Conservation (phyloP, 176 grass and related monocot species). For the Cenchrus purpureus region DNA sequence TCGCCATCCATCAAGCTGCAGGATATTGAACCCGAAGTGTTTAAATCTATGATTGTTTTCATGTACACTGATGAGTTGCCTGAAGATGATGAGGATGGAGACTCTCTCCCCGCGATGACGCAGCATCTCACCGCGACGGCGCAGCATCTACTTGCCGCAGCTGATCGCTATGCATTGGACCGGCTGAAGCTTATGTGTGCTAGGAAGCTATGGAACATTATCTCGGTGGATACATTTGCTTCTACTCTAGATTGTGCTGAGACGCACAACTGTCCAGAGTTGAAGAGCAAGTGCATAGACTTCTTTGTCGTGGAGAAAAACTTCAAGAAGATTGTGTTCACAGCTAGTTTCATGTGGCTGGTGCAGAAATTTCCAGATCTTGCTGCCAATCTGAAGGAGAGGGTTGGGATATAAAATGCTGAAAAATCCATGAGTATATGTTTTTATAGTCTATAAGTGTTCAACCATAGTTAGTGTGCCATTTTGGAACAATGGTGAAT, state of each 20-base stretch:
- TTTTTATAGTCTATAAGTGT: background rate
- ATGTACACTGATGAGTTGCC: too few species aligned
- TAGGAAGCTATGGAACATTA: slow-evolving; percentile 23
- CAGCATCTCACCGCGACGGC: background rate
- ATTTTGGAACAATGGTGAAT: background rate
- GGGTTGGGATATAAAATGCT: background rate
- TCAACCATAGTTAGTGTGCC: background rate
- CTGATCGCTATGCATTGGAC: slow-evolving; percentile 61
- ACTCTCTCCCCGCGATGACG: too few species aligned
- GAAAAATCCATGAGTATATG: background rate
- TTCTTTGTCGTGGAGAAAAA: slow-evolving; percentile 46
- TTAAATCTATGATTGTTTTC: too few species aligned
- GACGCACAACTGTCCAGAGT: slow-evolving; percentile 41
- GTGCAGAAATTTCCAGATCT: slow-evolving; percentile 35
- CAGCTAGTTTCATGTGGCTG: slow-evolving; percentile 1
- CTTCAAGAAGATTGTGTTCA: slow-evolving; percentile 57
- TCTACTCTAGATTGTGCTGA: slow-evolving; percentile 52
- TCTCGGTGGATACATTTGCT: slow-evolving; percentile 46
- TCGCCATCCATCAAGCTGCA: too few species aligned
- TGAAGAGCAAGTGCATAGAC: slow-evolving; percentile 58
- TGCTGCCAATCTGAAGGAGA: slow-evolving; percentile 22
- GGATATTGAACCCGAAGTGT: too few species aligned
- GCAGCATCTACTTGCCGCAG: slow-evolving; percentile 41
- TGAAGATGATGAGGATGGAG: too few species aligned
- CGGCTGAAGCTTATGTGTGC: slow-evolving; percentile 60